Evolutionary conservation across 2,329 filamentous ascomycete species (phyloP), one percentile per base, ranked within the genome.

Genomic region (Juglanconis sp.): DNA sequence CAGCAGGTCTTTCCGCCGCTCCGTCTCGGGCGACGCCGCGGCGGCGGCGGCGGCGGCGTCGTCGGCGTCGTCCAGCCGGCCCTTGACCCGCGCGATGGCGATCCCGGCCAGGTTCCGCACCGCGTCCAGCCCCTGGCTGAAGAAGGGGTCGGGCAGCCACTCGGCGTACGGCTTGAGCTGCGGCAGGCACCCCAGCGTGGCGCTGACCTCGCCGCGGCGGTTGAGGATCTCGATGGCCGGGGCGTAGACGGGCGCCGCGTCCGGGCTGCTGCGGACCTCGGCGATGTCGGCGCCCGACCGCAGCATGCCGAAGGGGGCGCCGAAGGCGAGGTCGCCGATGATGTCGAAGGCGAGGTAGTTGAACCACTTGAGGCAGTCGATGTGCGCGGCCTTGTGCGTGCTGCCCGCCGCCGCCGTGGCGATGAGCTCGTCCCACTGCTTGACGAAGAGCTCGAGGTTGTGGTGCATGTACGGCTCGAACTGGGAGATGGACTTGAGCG

Each of bases 391-490:
- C 4, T 80, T 81, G 24, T 69, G 81, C 67, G 50, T 77, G 8
- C 68, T 76, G 44, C 77, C 69, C 7, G 76, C 72, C 10, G 24
- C 6, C 30, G 69, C 81, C 67, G 50, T 77, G 4, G 72, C 69
- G 32, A 78, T 79, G 7, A 94, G 76, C 17, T 78, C 78, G 69
- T 91, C 89, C 83, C 92, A 91, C 71, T 92, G 86, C 62, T 79
- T 77, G 31, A 90, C 85, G 60, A 96, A 90, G 13, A 87, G 76
- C 61, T 89, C 85, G 3, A 96, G 81, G 72, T 96, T 96, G 65
- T 81, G 78, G 70, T 91, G 88, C 66, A 96, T 94, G 74, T 94
- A 96, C 55, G 92, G 90, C 77, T 96, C 92, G 70, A 96, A 96
- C 71, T 96, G 87, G 61, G 82, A 81, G 57, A 96, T 83, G 9